phyloP scores from a whole-genome alignment of 208 protist genomes.

The Strigomonas culicis region DNA sequence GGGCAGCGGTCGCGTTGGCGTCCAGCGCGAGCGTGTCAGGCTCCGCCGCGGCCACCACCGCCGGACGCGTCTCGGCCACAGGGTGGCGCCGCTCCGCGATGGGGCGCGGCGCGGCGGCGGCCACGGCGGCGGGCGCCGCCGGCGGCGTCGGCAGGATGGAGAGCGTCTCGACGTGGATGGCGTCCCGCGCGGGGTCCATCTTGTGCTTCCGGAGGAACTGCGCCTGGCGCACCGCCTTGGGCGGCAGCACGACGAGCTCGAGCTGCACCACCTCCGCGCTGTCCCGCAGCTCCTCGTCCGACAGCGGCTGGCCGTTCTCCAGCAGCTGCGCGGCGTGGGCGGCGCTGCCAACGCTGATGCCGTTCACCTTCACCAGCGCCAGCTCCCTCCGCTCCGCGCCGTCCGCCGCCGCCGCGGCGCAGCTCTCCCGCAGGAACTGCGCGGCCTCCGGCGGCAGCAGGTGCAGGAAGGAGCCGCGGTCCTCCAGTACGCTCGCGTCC shows the following conservation, averaged over 20 bases:
- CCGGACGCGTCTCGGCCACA: background rate
- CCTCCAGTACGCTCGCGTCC: background rate
- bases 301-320: no score
- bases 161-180: no score
- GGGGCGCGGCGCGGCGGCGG: background rate
- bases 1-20: background rate
- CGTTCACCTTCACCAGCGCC: constrained; percentile 53
- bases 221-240: no score
- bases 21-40: background rate
- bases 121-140: no score
- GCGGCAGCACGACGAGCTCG: constrained; percentile 52
- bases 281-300: no score
- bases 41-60: constrained; percentile 7
- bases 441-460: background rate
- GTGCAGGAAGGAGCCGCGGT: background rate
- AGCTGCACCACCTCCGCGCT: constrained; percentile 51
- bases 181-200: no score
- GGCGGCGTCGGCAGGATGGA: no score
- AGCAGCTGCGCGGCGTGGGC: constrained; percentile 40
- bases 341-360: constrained; percentile 45
- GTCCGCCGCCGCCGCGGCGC: no score
- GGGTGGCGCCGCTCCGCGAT: no score
- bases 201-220: no score
- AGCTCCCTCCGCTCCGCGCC: no score
- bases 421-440: constrained; percentile 23